Conservation (phyloP, 768 basidiomycete genomes). For the Mycena polygramma region DNA sequence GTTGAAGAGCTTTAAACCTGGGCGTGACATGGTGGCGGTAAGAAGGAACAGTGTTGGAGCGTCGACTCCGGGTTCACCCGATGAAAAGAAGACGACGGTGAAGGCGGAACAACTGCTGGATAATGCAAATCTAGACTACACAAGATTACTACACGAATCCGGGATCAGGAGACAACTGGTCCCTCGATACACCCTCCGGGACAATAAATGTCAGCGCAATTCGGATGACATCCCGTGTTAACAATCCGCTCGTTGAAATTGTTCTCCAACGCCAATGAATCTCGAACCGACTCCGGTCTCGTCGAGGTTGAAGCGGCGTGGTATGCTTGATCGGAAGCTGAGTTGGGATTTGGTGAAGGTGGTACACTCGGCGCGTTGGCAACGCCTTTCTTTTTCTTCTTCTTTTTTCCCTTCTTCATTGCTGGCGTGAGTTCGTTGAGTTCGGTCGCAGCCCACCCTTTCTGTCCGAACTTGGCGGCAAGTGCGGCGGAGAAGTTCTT, state of each 20-base stretch:
- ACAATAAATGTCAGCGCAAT: conserved; percentile 21
- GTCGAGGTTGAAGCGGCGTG: not conserved
- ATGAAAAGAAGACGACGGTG: not conserved
- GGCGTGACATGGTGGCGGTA: conserved; percentile 23
- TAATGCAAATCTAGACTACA: conserved; percentile 6
- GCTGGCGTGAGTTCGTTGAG: conserved; percentile 15
- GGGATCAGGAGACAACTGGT: too few relatives aligned
- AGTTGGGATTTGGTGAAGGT: not conserved
- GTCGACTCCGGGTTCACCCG: conserved; percentile 3
- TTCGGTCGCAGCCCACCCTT: conserved; percentile 17
- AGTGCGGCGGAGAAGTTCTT: conserved; percentile 21
- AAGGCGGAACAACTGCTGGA: not conserved
- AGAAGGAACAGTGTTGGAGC: too few relatives aligned
- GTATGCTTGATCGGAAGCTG: not conserved
- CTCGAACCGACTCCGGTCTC: not conserved
- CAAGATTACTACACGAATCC: too few relatives aligned
- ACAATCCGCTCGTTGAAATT: not conserved
- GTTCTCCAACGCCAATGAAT: not conserved
- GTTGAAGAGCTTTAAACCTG: conserved; percentile 40
- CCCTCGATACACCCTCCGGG: conserved; percentile 10
- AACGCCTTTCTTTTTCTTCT: conserved; percentile 16
- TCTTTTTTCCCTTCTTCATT: conserved; percentile 14
- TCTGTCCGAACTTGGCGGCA: conserved; percentile 12
- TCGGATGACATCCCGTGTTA: conserved; percentile 10
- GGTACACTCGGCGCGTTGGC: not conserved